Evolutionary conservation across 2,329 filamentous ascomycete genomes (phyloP).

Genomic region (Fusarium verrucosum): DNA sequence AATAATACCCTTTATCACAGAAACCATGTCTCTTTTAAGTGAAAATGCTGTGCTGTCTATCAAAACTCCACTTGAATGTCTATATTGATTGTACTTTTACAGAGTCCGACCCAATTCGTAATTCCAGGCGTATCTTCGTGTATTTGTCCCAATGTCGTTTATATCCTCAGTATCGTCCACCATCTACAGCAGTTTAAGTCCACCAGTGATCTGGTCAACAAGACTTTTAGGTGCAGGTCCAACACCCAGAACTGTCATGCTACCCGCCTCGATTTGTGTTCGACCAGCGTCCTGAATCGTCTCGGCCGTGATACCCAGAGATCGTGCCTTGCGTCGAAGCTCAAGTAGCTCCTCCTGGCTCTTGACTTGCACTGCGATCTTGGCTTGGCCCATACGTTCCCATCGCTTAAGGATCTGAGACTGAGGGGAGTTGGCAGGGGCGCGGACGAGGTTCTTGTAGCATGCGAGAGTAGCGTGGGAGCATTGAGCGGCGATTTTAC

Average conservation of each 20-base stretch:
- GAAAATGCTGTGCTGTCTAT: conserved; percentile 10
- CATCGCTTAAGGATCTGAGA: conserved; percentile 79
- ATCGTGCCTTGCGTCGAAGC: conserved; percentile 80
- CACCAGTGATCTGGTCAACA: conserved; percentile 85
- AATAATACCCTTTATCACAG: conserved; percentile 43
- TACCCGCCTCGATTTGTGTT: conserved; percentile 95
- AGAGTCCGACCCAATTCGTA: conserved; percentile 21
- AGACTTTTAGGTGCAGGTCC: conserved; percentile 84
- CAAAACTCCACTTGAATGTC: conserved; percentile 12
- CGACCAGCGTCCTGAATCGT: conserved; percentile 95
- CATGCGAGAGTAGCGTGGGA: conserved; percentile 96
- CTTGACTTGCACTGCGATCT: conserved; percentile 91
- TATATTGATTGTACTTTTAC: conserved; percentile 28
- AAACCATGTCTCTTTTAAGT: neutral
- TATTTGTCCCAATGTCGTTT: conserved; percentile 1
- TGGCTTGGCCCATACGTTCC: conserved; percentile 88
- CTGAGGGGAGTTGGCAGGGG: conserved; percentile 63
- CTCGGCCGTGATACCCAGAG: conserved; percentile 85
- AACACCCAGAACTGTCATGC: conserved; percentile 88
- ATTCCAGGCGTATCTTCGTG: neutral
- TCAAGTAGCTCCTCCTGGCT: conserved; percentile 82
- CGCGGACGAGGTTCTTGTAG: conserved; percentile 81
- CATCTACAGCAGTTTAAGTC: conserved; percentile 79
- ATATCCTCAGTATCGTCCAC: neutral
- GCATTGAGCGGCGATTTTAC: conserved; percentile 96